Base-by-base conservation (phyloP, 257 asterid species). In the Solanum phureja region DNA sequence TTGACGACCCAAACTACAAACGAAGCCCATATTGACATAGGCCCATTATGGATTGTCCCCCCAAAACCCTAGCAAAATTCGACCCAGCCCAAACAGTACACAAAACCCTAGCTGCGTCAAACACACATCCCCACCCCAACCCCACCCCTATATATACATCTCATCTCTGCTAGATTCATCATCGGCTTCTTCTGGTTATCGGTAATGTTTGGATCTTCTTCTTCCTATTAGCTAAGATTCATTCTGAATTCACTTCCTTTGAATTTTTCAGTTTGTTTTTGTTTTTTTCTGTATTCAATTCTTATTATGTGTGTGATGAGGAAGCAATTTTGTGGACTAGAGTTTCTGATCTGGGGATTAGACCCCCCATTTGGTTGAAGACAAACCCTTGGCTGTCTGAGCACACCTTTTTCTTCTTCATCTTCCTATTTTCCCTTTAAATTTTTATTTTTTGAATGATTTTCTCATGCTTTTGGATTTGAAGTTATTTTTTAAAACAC, bases 321-420 rank as follows among this genome's bases (percentile, higher is more conserved):
- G 92, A 87, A 69, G 46, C 79, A 38, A 58, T 3, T 24, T 24
- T 89, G 87, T 90, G 92, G 92, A 88, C 91, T 90, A 91, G 91
- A 91, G 91, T 91, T 91, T 91, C 91, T 88, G 91, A 90, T 85
- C 83, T 89, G 92, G 93, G 90, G 79, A 68, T 71, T 35, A 87
- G 31, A 5, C 44, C 85, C 90, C 44, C 85, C 89, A 87, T 87
- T 44, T 33, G 79, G 6, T 87, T 92, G 92, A 90, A 87, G 92
- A 92, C 85, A 88, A 86, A 89, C 92, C 92, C 94, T 92, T 92
- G 92, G 91, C 92, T 92, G 93, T 90, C 98, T 96, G 98, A 96
- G 97, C 94, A 90, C 93, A 86, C 88, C 88, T 31, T 4, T 49
- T 23, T 7, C 19, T 46, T 16, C 19, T 35, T 69, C 49, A 34